These are phyloP conservation scores for Saccharata proteae DNA, from an alignment of 2,329 filamentous ascomycete genomes.

Conservation along the genomic window DNA sequence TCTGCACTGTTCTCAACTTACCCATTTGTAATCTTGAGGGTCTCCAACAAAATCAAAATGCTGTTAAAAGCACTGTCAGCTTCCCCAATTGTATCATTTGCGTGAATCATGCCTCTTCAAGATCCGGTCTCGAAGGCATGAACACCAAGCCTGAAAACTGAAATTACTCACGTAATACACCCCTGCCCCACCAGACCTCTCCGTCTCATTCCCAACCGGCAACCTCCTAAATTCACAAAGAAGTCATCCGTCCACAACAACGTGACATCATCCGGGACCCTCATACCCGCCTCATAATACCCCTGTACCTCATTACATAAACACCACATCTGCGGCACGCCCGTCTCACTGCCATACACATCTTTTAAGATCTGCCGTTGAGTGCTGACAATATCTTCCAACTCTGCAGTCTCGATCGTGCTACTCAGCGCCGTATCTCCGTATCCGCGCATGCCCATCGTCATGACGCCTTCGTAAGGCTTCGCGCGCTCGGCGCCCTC, in stretches of 20 bases:
- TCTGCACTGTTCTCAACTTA: not conserved
- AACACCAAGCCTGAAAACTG: no score
- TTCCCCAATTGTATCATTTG: not conserved
- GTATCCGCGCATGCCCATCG: constrained; percentile 55
- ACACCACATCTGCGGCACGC: constrained; percentile 59
- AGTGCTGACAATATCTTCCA: constrained; percentile 48
- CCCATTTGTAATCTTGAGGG: constrained; percentile 43
- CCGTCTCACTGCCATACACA: constrained; percentile 40
- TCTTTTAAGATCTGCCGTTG: constrained; percentile 48
- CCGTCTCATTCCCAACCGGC: constrained; percentile 47
- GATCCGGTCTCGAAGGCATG: no score
- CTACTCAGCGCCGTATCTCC: constrained; percentile 53
- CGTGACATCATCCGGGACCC: constrained; percentile 53
- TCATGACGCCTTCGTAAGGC: constrained; percentile 55
- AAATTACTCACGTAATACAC: constrained; percentile 43
- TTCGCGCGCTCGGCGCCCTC: constrained; percentile 54
- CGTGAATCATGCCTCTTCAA: no score
- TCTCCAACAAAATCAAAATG: constrained; percentile 53
- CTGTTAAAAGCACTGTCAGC: constrained; percentile 29
- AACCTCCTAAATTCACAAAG: constrained; percentile 53
- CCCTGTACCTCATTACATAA: constrained; percentile 64
- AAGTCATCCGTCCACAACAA: constrained; percentile 61
- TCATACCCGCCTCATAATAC: constrained; percentile 53
- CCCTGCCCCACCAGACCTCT: constrained; percentile 49
- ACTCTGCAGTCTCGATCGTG: constrained; percentile 44